Conservation (phyloP, 371 early-diverging fungal genomes). For the Mortierella sp. region DNA sequence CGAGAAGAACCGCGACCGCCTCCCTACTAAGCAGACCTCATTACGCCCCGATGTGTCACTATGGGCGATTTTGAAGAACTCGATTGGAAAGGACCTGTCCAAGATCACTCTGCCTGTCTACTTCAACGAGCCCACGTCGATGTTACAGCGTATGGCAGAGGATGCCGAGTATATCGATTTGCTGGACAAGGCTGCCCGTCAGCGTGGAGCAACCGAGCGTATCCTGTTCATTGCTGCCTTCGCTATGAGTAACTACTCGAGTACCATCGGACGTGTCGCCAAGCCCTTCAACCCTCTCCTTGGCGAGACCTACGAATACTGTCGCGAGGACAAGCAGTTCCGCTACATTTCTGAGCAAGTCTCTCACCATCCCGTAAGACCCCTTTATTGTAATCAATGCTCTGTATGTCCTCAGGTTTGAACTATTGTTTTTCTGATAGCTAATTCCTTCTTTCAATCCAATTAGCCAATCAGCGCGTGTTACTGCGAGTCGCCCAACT, state of each 20-base stretch:
- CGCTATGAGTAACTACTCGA: conserved; percentile 87
- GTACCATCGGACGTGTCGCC: conserved; percentile 78
- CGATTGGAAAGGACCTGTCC: conserved; percentile 88
- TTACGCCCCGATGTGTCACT: conserved; percentile 66
- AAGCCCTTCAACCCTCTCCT: conserved; percentile 93
- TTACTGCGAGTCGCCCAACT: conserved; percentile 84
- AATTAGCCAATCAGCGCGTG: conserved; percentile 84
- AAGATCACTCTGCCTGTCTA: conserved; percentile 87
- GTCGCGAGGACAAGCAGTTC: conserved; percentile 80
- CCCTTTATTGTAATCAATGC: background rate
- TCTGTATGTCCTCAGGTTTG: background rate
- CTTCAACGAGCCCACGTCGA: conserved; percentile 89
- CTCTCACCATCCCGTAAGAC: conserved; percentile 83
- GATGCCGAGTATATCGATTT: conserved; percentile 87
- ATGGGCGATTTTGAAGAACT: conserved; percentile 84
- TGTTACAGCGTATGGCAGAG: conserved; percentile 88
- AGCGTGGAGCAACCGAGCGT: conserved; percentile 73
- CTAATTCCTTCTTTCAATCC: background rate
- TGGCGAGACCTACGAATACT: conserved; percentile 91
- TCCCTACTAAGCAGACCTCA: conserved; percentile 66
- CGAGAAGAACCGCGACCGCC: conserved; percentile 42
- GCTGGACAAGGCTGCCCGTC: conserved; percentile 76
- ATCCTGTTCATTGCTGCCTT: conserved; percentile 85
- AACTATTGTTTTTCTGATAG: background rate
- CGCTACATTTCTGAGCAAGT: conserved; percentile 90